A percentile compares a stretch with the other conserved stretches of the same genome.
Evolutionary conservation across 2,329 filamentous ascomycete genomes (phyloP).

Genomic region (Akanthomyces dipterigenus): DNA sequence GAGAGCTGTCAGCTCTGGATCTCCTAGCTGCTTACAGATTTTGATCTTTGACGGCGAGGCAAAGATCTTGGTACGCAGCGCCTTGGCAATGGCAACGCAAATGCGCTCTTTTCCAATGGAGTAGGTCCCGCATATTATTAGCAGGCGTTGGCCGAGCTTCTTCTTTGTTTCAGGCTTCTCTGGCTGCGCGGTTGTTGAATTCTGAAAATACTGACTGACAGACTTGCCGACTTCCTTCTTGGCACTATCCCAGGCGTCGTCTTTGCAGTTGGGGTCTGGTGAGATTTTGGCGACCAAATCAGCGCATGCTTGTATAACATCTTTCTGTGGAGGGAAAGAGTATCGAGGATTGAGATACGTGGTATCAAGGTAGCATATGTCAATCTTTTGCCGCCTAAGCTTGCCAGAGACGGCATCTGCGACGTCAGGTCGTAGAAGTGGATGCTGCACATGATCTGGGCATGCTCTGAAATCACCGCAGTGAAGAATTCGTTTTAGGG

Average conservation of each 20-base stretch:
- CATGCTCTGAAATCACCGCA: slow-evolving; percentile 96
- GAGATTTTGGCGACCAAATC: slow-evolving; percentile 78
- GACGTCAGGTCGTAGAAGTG: slow-evolving; percentile 69
- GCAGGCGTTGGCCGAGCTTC: slow-evolving; percentile 50
- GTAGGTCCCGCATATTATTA: slow-evolving; percentile 94
- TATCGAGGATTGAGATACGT: slow-evolving; percentile 96
- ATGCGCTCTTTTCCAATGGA: slow-evolving; percentile 97
- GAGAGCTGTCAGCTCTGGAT: slow-evolving; percentile 68
- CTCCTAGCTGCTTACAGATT: slow-evolving; percentile 78
- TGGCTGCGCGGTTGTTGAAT: slow-evolving; percentile 21
- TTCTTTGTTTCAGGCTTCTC: slow-evolving; percentile 21
- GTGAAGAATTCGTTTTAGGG: slow-evolving; percentile 75
- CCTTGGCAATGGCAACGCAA: slow-evolving; percentile 84
- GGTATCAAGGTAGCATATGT: slow-evolving; percentile 94
- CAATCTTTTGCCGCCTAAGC: slow-evolving; percentile 74
- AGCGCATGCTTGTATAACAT: slow-evolving; percentile 81
- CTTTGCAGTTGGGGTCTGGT: slow-evolving; percentile 49
- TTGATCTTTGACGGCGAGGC: slow-evolving; percentile 76
- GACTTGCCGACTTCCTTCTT: slow-evolving; percentile 31
- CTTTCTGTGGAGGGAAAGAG: slow-evolving; percentile 80
- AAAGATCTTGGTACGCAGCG: slow-evolving; percentile 82
- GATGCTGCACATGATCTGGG: slow-evolving; percentile 74
- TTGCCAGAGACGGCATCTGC: slow-evolving; percentile 65
- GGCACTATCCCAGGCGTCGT: slow-evolving; percentile 41
- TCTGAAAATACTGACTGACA: slow-evolving; percentile 47